These are phyloP conservation scores for Blumeriella jaapii DNA, from an alignment of 2,329 filamentous ascomycete genomes.

Conservation along the genomic window DNA sequence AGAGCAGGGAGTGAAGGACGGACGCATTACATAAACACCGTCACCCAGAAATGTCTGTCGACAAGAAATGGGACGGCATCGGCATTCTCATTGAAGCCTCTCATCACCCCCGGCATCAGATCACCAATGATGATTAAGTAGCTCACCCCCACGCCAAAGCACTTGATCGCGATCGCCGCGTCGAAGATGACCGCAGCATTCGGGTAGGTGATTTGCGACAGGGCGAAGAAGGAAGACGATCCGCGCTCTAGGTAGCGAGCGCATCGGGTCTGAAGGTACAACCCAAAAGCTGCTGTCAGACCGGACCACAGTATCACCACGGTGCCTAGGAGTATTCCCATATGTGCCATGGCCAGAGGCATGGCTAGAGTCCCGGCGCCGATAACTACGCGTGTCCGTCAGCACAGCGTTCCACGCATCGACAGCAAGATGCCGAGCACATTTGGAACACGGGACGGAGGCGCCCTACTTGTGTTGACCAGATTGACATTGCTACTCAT, in stretches of 20 bases:
- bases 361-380: constrained; percentile 84
- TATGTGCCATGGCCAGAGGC: constrained; percentile 91
- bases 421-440: background rate
- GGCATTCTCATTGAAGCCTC: constrained; percentile 60
- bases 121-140: constrained; percentile 99
- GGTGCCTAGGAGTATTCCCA: constrained; percentile 79
- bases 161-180: constrained; percentile 91
- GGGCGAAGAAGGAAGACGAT: constrained; percentile 83
- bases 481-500: constrained; percentile 88
- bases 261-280: constrained; percentile 90
- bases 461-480: constrained; percentile 74
- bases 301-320: constrained; percentile 88
- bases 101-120: constrained; percentile 87
- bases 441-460: background rate
- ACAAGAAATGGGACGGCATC: constrained; percentile 62
- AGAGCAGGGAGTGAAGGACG: background rate
- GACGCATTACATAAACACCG: constrained; percentile 69
- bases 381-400: constrained; percentile 53
- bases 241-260: constrained; percentile 87
- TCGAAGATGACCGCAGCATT: constrained; percentile 95
- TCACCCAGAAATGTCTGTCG: constrained; percentile 95
- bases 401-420: background rate
- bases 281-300: constrained; percentile 75
- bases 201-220: constrained; percentile 93
- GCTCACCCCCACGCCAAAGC: constrained; percentile 92